A percentile compares a stretch with the other conserved stretches of the same genome.
Conservation (phyloP, 139 green algal genomes). For the Chara braunii region DNA sequence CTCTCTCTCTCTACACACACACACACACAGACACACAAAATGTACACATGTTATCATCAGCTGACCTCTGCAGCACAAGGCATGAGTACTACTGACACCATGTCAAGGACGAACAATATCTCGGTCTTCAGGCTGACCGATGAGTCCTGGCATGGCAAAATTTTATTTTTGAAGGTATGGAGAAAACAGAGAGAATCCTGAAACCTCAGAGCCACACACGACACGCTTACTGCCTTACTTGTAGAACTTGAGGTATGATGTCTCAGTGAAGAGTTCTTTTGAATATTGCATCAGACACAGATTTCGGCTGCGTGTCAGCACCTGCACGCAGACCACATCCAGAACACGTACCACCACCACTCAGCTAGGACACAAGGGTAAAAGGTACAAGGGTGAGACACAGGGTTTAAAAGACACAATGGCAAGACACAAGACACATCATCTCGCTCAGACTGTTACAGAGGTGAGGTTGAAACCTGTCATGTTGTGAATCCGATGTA, state of each 20-base stretch:
- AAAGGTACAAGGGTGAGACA: background rate
- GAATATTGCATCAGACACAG: conserved; percentile 70
- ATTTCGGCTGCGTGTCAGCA: conserved; percentile 66
- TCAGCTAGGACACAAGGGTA: background rate
- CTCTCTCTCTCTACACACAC: no score
- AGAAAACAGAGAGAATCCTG: background rate
- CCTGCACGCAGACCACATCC: conserved; percentile 27
- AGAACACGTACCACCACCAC: background rate
- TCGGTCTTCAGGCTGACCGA: no score
- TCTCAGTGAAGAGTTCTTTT: conserved; percentile 52
- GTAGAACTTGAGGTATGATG: conserved; percentile 46
- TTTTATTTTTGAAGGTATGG: no score
- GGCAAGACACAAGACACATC: background rate
- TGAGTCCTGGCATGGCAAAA: no score
- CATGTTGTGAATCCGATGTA: no score
- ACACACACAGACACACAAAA: no score
- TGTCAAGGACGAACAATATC: no score
- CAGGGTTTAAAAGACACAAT: background rate
- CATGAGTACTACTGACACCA: no score
- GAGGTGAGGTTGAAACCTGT: no score
- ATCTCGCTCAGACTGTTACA: background rate
- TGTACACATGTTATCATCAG: no score
- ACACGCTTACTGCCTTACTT: conserved; percentile 18
- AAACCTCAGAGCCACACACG: background rate
- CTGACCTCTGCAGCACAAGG: no score